Evolutionary conservation across 371 early-diverging fungal genomes (phyloP).

Genomic region (Mucor circinelloides): DNA sequence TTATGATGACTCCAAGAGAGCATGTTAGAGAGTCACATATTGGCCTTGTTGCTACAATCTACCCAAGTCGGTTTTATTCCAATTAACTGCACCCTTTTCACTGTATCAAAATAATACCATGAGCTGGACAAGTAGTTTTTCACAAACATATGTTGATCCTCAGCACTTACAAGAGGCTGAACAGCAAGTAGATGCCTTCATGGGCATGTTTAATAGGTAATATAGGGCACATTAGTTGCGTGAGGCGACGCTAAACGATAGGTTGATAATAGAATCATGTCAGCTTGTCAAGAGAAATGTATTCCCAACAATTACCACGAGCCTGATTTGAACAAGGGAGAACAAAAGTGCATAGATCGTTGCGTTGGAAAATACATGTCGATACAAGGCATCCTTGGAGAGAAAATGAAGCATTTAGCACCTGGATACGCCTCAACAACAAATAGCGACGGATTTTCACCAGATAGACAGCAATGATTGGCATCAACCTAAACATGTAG

Average conservation of each 20-base stretch:
- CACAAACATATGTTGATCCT: conserved; percentile 60
- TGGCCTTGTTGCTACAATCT: not conserved
- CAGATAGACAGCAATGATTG: not conserved
- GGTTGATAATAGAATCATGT: conserved; percentile 63
- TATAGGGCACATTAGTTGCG: not conserved
- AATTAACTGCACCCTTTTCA: not conserved
- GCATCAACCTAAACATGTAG: not conserved
- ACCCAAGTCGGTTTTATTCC: conserved; percentile 1
- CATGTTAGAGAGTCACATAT: not conserved
- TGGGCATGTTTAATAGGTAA: conserved; percentile 76
- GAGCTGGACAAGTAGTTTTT: conserved; percentile 42
- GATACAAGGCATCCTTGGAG: conserved; percentile 74
- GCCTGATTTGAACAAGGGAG: conserved; percentile 93
- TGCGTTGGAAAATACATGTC: conserved; percentile 88
- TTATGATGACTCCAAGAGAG: not conserved
- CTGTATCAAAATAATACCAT: conserved; percentile 12
- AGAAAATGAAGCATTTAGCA: conserved; percentile 61
- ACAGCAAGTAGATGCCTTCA: conserved; percentile 79
- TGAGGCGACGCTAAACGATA: too few species aligned
- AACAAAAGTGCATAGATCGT: conserved; percentile 94
- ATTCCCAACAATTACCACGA: conserved; percentile 83
- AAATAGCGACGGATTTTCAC: conserved; percentile 8
- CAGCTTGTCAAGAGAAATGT: conserved; percentile 90
- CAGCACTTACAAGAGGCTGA: conserved; percentile 75
- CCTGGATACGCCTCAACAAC: conserved; percentile 10